Percentiles rank a stretch among this genome's conserved stretches.
phyloP scores from a whole-genome alignment of 768 basidiomycete genomes.

The Cystofilobasidium bisporidii region DNA sequence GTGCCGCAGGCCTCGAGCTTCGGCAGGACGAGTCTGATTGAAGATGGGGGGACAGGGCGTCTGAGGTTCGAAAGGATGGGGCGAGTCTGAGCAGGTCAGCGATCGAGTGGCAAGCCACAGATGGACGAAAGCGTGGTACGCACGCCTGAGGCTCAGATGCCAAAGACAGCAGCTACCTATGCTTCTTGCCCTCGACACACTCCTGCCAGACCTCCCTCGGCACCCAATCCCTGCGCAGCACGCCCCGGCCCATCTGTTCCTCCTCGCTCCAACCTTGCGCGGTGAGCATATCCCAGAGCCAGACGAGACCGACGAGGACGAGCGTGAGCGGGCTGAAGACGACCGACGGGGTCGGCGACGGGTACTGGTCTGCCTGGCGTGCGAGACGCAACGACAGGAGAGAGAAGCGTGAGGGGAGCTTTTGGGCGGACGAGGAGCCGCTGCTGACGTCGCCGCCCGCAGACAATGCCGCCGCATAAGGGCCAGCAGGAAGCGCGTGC shows the following conservation, averaged over 20 bases:
- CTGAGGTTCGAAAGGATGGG: no score
- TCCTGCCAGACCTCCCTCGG: neutral
- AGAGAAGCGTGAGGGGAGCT: neutral
- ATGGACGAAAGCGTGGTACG: no score
- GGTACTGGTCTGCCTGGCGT: neutral
- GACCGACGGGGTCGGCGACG: neutral
- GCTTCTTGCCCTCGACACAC: neutral
- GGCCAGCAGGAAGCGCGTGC: neutral
- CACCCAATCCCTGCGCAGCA: neutral
- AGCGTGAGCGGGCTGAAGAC: neutral
- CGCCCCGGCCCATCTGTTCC: neutral
- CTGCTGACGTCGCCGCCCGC: no score
- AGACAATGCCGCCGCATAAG: no score
- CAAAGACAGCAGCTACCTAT: no score
- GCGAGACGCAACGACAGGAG: neutral
- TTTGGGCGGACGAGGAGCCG: neutral
- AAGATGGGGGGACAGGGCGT: no score
- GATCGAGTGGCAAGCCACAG: no score
- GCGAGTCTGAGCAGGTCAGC: no score
- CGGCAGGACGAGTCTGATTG: no score
- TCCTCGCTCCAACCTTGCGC: neutral
- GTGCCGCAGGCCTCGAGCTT: no score
- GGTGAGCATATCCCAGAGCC: constrained; percentile 1
- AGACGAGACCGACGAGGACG: neutral
- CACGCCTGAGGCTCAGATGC: no score